Evolutionary conservation across 2,329 filamentous ascomycete genomes (phyloP).

Genomic region (Didymella pomorum): DNA sequence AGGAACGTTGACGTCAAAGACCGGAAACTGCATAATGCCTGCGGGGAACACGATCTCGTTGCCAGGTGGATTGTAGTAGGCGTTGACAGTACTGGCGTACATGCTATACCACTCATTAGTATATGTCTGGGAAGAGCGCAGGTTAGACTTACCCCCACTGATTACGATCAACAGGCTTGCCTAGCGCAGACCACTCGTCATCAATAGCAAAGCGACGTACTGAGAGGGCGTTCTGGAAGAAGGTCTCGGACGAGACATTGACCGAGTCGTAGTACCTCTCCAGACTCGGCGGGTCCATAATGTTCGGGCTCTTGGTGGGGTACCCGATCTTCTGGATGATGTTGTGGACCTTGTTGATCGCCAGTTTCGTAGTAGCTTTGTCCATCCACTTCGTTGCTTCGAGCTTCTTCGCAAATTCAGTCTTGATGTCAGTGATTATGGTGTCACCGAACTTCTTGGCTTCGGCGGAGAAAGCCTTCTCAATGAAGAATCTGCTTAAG

Average conservation of each 20-base stretch:
- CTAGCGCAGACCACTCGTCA: slow-evolving; percentile 65
- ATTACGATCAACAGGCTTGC: slow-evolving; percentile 67
- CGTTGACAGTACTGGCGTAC: slow-evolving; percentile 59
- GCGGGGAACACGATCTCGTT: slow-evolving; percentile 75
- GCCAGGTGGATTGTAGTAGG: slow-evolving; percentile 69
- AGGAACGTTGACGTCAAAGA: slow-evolving; percentile 70
- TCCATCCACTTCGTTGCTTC: slow-evolving; percentile 71
- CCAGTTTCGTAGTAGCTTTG: slow-evolving; percentile 64
- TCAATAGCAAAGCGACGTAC: slow-evolving; percentile 59
- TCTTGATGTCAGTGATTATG: slow-evolving; percentile 75
- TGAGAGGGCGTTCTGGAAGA: slow-evolving; percentile 66
- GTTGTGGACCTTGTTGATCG: slow-evolving; percentile 70
- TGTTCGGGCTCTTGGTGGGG: slow-evolving; percentile 67
- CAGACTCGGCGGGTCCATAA: slow-evolving; percentile 65
- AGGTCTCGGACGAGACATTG: slow-evolving; percentile 59
- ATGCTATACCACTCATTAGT: not conserved
- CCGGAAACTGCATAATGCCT: slow-evolving; percentile 72
- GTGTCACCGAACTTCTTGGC: slow-evolving; percentile 72
- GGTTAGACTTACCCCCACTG: slow-evolving; percentile 59
- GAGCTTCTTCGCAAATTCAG: slow-evolving; percentile 69
- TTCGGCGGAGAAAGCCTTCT: slow-evolving; percentile 71
- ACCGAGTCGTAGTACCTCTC: slow-evolving; percentile 65
- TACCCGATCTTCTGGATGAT: slow-evolving; percentile 75
- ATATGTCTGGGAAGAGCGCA: not conserved
- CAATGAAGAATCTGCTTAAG: slow-evolving; percentile 73